Percentiles rank a stretch among this genome's conserved stretches.
phyloP scores from a whole-genome alignment of 345 rosid genomes.

The Raphanus raphanistrum region DNA sequence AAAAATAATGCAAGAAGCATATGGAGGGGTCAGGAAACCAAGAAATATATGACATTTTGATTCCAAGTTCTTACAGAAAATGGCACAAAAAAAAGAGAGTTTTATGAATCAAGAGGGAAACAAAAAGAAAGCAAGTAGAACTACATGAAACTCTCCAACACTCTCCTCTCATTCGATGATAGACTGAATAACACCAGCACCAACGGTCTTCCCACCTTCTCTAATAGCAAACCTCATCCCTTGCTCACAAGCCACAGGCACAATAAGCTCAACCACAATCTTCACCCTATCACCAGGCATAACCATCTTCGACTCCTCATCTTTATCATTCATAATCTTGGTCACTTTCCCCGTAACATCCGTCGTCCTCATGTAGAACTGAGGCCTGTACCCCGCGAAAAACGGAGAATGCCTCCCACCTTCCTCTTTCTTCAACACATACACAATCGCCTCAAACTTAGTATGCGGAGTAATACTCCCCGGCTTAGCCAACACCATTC shows the following conservation, averaged over 20 bases:
- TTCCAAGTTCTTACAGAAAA: constrained; percentile 30
- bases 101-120: constrained; percentile 19
- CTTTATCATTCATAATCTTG: constrained; percentile 78
- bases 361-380: constrained; percentile 94
- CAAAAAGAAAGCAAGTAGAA: constrained; percentile 35
- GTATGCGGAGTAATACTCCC: constrained; percentile 80
- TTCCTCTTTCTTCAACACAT: constrained; percentile 98
- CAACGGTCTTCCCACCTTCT: constrained; percentile 96
- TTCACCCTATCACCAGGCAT: constrained; percentile 96
- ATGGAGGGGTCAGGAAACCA: background rate
- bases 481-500: constrained; percentile 93
- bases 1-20: too few relatives aligned
- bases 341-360: constrained; percentile 90
- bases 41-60: constrained; percentile 39
- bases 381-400: constrained; percentile 86
- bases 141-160: constrained; percentile 24
- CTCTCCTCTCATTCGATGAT: constrained; percentile 51
- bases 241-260: constrained; percentile 92
- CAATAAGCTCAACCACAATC: constrained; percentile 84
- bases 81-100: constrained; percentile 21
- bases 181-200: constrained; percentile 90
- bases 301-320: constrained; percentile 96
- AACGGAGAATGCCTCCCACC: constrained; percentile 95
- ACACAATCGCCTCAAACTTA: constrained; percentile 70
- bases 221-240: constrained; percentile 97